Evolutionary conservation across 164 flowering plant genomes (phyloP), one percentile per base, ranked within the genome.

Genomic region (Umbellularia californica): DNA sequence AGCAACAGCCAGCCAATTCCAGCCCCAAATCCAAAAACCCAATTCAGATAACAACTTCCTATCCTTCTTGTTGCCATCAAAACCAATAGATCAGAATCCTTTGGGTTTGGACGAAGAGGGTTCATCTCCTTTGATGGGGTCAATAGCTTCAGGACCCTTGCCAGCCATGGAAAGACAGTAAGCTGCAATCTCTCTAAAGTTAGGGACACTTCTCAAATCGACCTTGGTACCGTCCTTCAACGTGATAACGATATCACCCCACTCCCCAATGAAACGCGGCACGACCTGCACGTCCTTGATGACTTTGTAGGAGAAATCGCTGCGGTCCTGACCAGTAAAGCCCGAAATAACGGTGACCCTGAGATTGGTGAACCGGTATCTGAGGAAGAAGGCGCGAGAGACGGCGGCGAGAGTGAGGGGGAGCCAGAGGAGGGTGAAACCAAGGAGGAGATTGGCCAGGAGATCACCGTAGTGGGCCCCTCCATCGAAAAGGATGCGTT

Each of bases 391-490:
- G 0, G 95, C 99, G 70, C 99, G 79, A 1, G 88, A 90, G 30
- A 90, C 92, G 0, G 99, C 95, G 0, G 99, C 99, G 2, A 95
- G 71, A 7, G 97, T 95, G 55, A 95, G 76, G 0, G 98, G 99
- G 35, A 95, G 82, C 99, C 97, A 93, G 2, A 95, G 79, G 1
- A 95, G 91, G 69, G 99, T 95, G 84, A 95, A 90, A 64, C 99
- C 99, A 83, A 95, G 84, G 19, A 92, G 69, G 13, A 95, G 88
- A 67, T 95, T 95, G 2, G 96, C 97, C 2, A 87, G 13, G 3
- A 95, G 85, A 82, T 95, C 98, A 2, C 97, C 99, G 79, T 90
- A 91, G 83, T 95, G 99, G 27, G 99, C 97, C 25, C 99, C 99
- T 13, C 99, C 97, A 72, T 93, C 99, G 84, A 93, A 93, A 80